Conservation (phyloP, 306 rosid genomes). For the Sechiopsis laciniata region DNA sequence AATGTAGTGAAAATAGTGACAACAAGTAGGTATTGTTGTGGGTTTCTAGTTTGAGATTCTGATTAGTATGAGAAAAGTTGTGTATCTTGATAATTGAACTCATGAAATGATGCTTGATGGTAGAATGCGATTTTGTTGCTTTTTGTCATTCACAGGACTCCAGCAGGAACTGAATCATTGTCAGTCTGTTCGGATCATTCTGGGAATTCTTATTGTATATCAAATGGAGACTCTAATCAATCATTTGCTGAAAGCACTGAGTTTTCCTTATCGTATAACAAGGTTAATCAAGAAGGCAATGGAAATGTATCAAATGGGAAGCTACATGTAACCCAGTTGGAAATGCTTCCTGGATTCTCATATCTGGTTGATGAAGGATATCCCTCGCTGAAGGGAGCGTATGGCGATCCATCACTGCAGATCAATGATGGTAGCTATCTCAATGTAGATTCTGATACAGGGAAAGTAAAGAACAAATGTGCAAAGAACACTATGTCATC, state of each 20-base stretch:
- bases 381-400: slow-evolving; percentile 29
- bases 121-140: slow-evolving; percentile 27
- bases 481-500: slow-evolving; percentile 30
- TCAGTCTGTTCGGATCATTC: slow-evolving; percentile 58
- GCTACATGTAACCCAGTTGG: slow-evolving; percentile 36
- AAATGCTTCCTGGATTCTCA: slow-evolving; percentile 46
- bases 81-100: slow-evolving; percentile 11
- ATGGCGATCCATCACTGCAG: slow-evolving; percentile 36
- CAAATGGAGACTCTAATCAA: slow-evolving; percentile 44
- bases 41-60: not conserved
- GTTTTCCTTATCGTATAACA: slow-evolving; percentile 54
- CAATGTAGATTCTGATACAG: slow-evolving; percentile 41
- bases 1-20: not conserved
- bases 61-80: not conserved
- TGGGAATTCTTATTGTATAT: slow-evolving; percentile 37
- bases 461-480: slow-evolving; percentile 40
- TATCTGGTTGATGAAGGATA: slow-evolving; percentile 45
- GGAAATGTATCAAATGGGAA: slow-evolving; percentile 36
- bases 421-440: slow-evolving; percentile 47
- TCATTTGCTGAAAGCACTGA: slow-evolving; percentile 48
- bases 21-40: not conserved
- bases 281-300: slow-evolving; percentile 32
- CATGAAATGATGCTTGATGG: slow-evolving; percentile 23
- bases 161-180: slow-evolving; percentile 57
- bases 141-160: slow-evolving; percentile 53